Base-by-base conservation (phyloP, 768 basidiomycete genomes). In the Tephrocybe sp. region DNA sequence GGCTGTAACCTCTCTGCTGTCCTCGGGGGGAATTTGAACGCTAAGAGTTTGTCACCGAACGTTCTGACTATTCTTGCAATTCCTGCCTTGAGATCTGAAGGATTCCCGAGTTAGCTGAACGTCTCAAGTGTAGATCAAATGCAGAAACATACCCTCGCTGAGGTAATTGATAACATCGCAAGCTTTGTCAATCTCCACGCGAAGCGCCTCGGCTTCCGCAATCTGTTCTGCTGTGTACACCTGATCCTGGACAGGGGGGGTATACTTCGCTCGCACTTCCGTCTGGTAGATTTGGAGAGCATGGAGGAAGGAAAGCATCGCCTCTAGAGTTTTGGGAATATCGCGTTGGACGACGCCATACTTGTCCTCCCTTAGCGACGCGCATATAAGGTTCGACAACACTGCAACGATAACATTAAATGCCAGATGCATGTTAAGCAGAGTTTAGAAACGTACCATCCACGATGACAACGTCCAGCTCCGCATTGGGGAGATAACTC, bases 271-370 rank as follows among this genome's bases (percentile, higher is more conserved):
- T 46, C 65, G 67, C 23, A 91, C 63, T 57, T 85, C 80, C 1
- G 57, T 61, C 47, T 82, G 78, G 50, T 84, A 84, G 24, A 76
- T 75, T 56, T 92, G 90, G 16, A 91, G 64, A 1, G 80, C 86
- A 1, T 65, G 61, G 16, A 91, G 73, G 69, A 85, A 87, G 0
- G 77, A 76, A 11, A 87, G 62, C 55, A 93, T 69, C 0, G 86
- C 86, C 63, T 94, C 91, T 2, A 94, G 64, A 23, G 91, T 82
- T 51, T 80, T 83, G 0, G 91, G 86, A 16, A 91, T 88, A 61
- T 94, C 92, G 10, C 87, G 75, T 62, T 94, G 92, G 11, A 92
- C 88, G 27, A 84, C 79, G 18, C 91, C 91, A 60, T 85, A 92
- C 16, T 77, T 75, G 67, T 94, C 91, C 63, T 93, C 92, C 1